Evolutionary conservation across 2,329 filamentous ascomycete genomes (phyloP).

Genomic region (Graphiopsis chlorocephala): DNA sequence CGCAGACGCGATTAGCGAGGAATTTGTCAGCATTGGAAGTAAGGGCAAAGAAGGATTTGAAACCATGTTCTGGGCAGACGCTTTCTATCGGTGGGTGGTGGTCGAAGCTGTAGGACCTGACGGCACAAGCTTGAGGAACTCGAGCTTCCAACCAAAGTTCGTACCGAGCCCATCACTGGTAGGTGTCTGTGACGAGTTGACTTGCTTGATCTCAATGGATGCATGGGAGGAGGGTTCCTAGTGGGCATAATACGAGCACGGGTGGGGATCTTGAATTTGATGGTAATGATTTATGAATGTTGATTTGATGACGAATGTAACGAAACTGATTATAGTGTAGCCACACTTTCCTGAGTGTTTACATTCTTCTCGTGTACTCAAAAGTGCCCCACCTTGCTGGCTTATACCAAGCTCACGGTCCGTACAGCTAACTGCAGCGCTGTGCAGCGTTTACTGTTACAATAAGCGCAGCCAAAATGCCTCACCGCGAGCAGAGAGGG

Average conservation of each 20-base stretch:
- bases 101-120: constrained; percentile 25
- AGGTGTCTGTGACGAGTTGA: not conserved
- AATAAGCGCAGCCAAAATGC: too few relatives aligned
- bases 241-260: not conserved
- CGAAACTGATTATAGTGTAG: not conserved
- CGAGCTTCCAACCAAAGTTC: constrained; percentile 25
- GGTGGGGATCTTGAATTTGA: not conserved
- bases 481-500: too few relatives aligned
- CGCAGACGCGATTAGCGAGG: constrained; percentile 17
- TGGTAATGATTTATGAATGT: too few relatives aligned
- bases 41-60: constrained; percentile 23
- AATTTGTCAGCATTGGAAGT: constrained; percentile 19
- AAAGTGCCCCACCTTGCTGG: not conserved
- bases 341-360: not conserved
- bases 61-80: constrained; percentile 21
- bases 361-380: not conserved
- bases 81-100: constrained; percentile 22
- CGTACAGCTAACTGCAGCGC: too few relatives aligned
- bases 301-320: not conserved
- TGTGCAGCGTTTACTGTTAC: too few relatives aligned
- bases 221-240: not conserved
- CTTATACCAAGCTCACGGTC: too few relatives aligned
- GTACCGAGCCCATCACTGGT: constrained; percentile 16
- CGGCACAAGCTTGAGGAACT: constrained; percentile 26
- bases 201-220: constrained; percentile 8